Conservation (phyloP, 1,139 yeast genomes). For the Hansenula anomala region DNA sequence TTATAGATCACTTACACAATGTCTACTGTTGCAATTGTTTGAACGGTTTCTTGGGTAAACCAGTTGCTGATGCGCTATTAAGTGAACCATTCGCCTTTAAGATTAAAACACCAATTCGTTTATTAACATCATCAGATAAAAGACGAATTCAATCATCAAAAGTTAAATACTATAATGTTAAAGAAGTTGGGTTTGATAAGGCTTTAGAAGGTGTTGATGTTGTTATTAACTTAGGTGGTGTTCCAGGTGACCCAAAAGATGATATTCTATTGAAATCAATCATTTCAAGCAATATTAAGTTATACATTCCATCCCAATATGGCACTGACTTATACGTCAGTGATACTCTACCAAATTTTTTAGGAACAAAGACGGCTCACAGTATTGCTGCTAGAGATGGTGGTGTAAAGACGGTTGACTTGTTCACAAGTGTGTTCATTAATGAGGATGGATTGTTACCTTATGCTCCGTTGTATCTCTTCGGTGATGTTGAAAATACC, state of each 20-base stretch:
- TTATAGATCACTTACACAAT: too few species aligned
- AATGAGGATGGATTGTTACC: constrained; percentile 7
- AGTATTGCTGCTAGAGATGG: constrained; percentile 34
- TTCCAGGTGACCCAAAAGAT: constrained; percentile 25
- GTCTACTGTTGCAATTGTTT: constrained; percentile 46
- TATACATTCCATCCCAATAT: constrained; percentile 61
- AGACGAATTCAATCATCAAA: constrained; percentile 32
- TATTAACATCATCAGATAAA: constrained; percentile 41
- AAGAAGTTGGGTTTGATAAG: constrained; percentile 27
- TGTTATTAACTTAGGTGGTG: constrained; percentile 40
- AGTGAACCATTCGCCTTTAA: constrained; percentile 39
- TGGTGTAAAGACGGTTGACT: constrained; percentile 50
- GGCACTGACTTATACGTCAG: constrained; percentile 42
- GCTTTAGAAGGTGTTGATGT: constrained; percentile 47
- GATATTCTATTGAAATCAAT: constrained; percentile 33
- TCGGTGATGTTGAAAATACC: constrained; percentile 29
- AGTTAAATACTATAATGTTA: constrained; percentile 37
- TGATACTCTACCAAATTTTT: constrained; percentile 30
- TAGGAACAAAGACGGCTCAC: constrained; percentile 36
- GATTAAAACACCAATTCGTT: constrained; percentile 44
- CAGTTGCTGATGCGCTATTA: constrained; percentile 40
- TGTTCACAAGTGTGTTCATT: constrained; percentile 39
- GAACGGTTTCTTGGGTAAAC: constrained; percentile 47
- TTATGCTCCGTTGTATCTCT: constrained; percentile 26
- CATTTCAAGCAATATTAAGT: constrained; percentile 37